These are phyloP conservation scores for Pseudogymnoascus sp. DNA, from an alignment of 2,329 filamentous ascomycete genomes.

Conservation along the genomic window DNA sequence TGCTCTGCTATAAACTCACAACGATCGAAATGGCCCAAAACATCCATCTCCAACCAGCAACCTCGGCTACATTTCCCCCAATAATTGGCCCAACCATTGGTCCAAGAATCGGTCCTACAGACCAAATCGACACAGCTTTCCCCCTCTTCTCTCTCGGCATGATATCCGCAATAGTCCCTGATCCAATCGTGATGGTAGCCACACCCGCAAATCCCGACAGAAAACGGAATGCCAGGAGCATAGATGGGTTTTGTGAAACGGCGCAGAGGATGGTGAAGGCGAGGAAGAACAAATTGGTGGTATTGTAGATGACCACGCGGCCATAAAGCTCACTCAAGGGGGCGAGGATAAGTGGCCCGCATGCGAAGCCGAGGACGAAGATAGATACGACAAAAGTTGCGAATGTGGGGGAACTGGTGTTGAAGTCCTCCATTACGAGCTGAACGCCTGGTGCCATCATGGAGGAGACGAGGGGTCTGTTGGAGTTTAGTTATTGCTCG, in stretches of 20 bases:
- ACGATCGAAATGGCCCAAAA: slow-evolving; percentile 40
- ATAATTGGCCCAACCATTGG: slow-evolving; percentile 35
- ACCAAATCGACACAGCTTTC: slow-evolving; percentile 44
- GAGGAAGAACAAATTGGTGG: slow-evolving; percentile 40
- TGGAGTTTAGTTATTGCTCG: background rate
- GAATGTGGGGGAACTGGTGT: slow-evolving; percentile 25
- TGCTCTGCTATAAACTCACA: slow-evolving; percentile 15
- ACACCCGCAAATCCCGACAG: slow-evolving; percentile 46
- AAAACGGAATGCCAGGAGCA: slow-evolving; percentile 39
- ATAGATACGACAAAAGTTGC: slow-evolving; percentile 47
- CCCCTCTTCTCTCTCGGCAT: slow-evolving; percentile 48
- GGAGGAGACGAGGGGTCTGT: slow-evolving; percentile 36
- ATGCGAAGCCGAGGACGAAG: slow-evolving; percentile 52
- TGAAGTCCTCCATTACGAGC: slow-evolving; percentile 36
- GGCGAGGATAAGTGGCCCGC: slow-evolving; percentile 51
- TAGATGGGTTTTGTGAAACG: slow-evolving; percentile 41
- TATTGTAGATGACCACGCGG: slow-evolving; percentile 33
- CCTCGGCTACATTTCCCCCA: slow-evolving; percentile 39
- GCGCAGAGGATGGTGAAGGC: slow-evolving; percentile 58
- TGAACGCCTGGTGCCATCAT: slow-evolving; percentile 41
- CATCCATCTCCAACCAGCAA: slow-evolving; percentile 43
- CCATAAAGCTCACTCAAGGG: slow-evolving; percentile 54
- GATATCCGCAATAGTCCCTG: slow-evolving; percentile 58
- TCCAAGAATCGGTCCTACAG: slow-evolving; percentile 32
- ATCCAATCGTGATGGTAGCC: slow-evolving; percentile 49